Percentiles rank a stretch among this genome's conserved stretches.
phyloP scores from a whole-genome alignment of 192 early-diverging fungal species.

The Backusella australiensis region DNA sequence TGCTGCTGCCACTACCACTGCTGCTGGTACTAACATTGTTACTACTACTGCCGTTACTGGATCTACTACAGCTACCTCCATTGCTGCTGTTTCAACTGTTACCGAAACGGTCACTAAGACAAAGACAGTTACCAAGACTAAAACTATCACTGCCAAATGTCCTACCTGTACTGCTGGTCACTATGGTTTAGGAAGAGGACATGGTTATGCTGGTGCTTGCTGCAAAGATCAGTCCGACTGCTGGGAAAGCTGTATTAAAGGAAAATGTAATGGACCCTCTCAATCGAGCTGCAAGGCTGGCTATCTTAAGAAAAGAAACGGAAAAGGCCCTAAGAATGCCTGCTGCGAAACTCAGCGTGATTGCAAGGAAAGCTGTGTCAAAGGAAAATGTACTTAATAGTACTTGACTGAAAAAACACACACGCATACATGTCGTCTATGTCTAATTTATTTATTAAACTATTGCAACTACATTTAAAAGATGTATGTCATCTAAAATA shows the following conservation, averaged over 20 bases:
- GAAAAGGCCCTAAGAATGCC: neutral
- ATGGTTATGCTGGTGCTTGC: constrained; percentile 2
- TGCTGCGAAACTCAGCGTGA: neutral
- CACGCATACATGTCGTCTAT: neutral
- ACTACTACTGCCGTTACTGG: neutral
- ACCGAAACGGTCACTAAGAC: neutral
- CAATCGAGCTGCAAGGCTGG: neutral
- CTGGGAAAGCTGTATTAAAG: neutral
- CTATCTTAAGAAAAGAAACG: neutral
- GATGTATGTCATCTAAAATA: neutral
- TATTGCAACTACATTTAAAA: neutral
- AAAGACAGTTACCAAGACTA: neutral
- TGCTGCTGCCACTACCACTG: neutral
- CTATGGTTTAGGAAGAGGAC: neutral
- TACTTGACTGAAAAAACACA: neutral
- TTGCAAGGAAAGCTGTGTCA: neutral
- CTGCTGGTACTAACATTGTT: neutral
- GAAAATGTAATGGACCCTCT: constrained; percentile 3
- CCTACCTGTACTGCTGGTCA: neutral
- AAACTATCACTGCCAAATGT: neutral
- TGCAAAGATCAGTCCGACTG: constrained; percentile 12
- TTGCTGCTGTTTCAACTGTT: neutral
- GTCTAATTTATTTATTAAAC: neutral
- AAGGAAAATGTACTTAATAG: neutral
- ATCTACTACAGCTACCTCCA: neutral